phyloP scores from a whole-genome alignment of 1,139 yeast genomes.

The Kurtzmaniella natalensis region DNA sequence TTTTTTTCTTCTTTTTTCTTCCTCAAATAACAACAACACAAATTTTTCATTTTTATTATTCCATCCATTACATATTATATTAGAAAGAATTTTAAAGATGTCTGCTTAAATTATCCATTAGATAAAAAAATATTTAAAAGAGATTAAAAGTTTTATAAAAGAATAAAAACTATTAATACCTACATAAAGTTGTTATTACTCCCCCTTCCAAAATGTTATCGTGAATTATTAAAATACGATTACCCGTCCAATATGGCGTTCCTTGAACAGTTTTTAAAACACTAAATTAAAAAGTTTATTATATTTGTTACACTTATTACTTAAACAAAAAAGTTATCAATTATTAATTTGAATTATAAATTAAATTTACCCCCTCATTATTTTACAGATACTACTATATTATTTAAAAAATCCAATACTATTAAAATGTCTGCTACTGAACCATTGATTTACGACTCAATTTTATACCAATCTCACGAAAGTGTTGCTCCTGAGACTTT shows the following conservation, averaged over 20 bases:
- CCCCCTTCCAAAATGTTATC: constrained; percentile 20
- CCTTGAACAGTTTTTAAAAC: constrained; percentile 7
- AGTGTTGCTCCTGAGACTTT: constrained; percentile 13
- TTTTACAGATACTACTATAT: constrained; percentile 10
- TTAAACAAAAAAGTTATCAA: no score
- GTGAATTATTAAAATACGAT: constrained; percentile 17
- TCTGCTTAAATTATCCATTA: constrained; percentile 28
- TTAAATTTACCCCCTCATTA: not conserved
- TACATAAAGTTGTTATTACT: constrained; percentile 12
- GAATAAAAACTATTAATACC: constrained; percentile 13
- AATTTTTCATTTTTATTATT: constrained; percentile 12
- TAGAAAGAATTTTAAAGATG: constrained; percentile 19
- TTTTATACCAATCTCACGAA: constrained; percentile 25
- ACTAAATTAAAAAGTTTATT: constrained; percentile 4
- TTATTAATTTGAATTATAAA: not conserved
- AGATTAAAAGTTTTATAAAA: constrained; percentile 10
- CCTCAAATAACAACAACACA: constrained; percentile 13
- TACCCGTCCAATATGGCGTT: constrained; percentile 32
- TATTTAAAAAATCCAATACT: constrained; percentile 18
- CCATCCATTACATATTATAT: constrained; percentile 11
- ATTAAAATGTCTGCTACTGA: constrained; percentile 23
- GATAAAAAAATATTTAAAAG: constrained; percentile 6
- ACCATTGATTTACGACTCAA: constrained; percentile 26
- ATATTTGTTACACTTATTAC: constrained; percentile 3
- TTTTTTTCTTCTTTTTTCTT: constrained; percentile 7